Evolutionary conservation across 257 asterid species (phyloP).

Genomic region (Thymus mandschuricus): DNA sequence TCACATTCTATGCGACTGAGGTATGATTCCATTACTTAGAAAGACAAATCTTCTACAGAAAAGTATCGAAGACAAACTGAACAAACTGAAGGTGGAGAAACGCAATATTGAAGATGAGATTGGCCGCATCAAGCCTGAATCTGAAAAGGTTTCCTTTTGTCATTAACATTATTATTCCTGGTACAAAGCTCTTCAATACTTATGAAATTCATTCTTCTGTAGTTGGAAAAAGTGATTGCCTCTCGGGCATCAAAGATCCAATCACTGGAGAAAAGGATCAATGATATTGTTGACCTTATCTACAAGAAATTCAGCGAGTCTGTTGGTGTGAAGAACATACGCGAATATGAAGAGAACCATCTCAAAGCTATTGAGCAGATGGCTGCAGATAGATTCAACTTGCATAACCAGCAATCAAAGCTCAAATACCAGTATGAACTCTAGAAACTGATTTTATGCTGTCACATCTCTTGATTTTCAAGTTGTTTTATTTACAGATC

Average conservation of each 20-base stretch:
- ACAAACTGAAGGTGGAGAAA: conserved; percentile 76
- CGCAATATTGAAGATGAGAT: conserved; percentile 73
- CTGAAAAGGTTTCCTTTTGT: conserved; percentile 58
- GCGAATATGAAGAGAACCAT: conserved; percentile 97
- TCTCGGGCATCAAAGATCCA: conserved; percentile 59
- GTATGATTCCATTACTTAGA: conserved; percentile 26
- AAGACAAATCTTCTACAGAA: conserved; percentile 54
- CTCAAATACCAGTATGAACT: conserved; percentile 85
- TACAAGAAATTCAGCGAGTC: conserved; percentile 92
- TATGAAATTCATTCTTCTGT: conserved; percentile 36
- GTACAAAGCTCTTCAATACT: conserved; percentile 12
- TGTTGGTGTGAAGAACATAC: conserved; percentile 90
- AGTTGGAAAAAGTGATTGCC: conserved; percentile 69
- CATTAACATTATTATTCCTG: conserved; percentile 25
- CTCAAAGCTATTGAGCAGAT: conserved; percentile 87
- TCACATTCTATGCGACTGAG: conserved; percentile 9
- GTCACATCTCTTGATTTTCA: conserved; percentile 3
- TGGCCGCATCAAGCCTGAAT: conserved; percentile 74
- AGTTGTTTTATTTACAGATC: not conserved
- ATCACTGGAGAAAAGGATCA: conserved; percentile 69
- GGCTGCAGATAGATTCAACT: conserved; percentile 83
- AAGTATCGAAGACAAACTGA: conserved; percentile 88
- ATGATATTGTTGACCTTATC: conserved; percentile 78
- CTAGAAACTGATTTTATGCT: conserved; percentile 17
- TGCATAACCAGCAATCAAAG: conserved; percentile 94